These are phyloP conservation scores for Monilinia polystroma DNA, from an alignment of 2,329 filamentous ascomycete genomes.

Conservation along the genomic window DNA sequence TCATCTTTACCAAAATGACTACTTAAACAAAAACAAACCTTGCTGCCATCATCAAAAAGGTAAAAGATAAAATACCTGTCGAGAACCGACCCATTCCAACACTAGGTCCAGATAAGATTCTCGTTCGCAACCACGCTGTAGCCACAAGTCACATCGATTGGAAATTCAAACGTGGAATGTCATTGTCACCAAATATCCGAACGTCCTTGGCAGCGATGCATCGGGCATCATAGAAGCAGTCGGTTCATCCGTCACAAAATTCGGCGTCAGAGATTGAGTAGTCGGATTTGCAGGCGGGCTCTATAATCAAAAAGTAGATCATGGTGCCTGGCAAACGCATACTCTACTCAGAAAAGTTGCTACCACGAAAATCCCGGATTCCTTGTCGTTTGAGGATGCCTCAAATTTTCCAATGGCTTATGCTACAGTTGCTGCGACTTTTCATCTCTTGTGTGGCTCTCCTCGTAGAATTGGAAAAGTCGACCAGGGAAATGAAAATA, in stretches of 20 bases:
- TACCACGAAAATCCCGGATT: slow-evolving; percentile 35
- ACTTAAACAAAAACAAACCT: slow-evolving; percentile 22
- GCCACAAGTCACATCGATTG: slow-evolving; percentile 45
- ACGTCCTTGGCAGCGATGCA: slow-evolving; percentile 41
- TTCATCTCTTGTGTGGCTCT: slow-evolving; percentile 23
- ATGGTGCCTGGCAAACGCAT: slow-evolving; percentile 45
- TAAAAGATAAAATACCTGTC: slow-evolving; percentile 40
- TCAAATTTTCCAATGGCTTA: slow-evolving; percentile 37
- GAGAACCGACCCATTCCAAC: slow-evolving; percentile 42
- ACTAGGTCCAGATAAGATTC: slow-evolving; percentile 37
- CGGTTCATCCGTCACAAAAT: slow-evolving; percentile 29
- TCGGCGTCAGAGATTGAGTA: slow-evolving; percentile 43
- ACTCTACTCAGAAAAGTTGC: slow-evolving; percentile 47
- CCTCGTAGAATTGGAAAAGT: slow-evolving; percentile 23
- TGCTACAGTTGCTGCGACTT: slow-evolving; percentile 25
- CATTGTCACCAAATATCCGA: slow-evolving; percentile 35
- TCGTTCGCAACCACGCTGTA: slow-evolving; percentile 41
- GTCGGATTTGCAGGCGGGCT: slow-evolving; percentile 47
- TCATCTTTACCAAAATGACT: slow-evolving; percentile 18
- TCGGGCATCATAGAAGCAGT: slow-evolving; percentile 27
- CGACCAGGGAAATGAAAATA: slow-evolving; percentile 26
- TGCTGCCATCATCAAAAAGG: slow-evolving; percentile 32
- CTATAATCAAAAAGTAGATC: slow-evolving; percentile 40
- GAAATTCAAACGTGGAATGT: slow-evolving; percentile 37
- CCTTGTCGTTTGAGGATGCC: slow-evolving; percentile 25